Evolutionary conservation across 768 basidiomycete species (phyloP), one percentile per base, ranked within the genome.

Genomic region (Xerocomellus intermedius): DNA sequence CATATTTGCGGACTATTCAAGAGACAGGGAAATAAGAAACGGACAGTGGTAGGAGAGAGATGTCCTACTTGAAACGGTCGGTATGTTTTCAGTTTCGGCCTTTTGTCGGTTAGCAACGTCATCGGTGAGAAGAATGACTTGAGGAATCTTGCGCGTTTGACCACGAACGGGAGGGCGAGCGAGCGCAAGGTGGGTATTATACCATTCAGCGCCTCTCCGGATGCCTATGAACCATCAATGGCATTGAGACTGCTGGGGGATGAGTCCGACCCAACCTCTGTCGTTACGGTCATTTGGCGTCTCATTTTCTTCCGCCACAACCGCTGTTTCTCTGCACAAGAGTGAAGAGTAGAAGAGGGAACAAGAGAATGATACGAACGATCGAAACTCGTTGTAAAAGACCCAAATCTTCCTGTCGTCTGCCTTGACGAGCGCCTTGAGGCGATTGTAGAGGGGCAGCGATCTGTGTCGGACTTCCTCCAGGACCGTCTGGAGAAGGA

Each of bases 381-480:
- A 85, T 67, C 86, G 74, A 67, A 85, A 93, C 65, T 94, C 91
- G 64, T 94, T 91, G 67, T 94, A 92, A 67, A 92, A 93, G 7
- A 90, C 77, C 84, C 86, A 91, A 10, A 87, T 80, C n/a, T 74
- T 77, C 66, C 93, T 94, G 57, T 92, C 93, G 54, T 98, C 96
- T 60, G 85, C 82, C 58, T 84, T 89, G 30, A 88, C 79, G 44
- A 98, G 78, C 1, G 87, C 83, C 63, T 91, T 95, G 58, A 99
- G 79, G 32, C 95, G 87, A 69, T 94, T 98, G 73, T 92, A 94
- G 16, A 98, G 74, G 4, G 96, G 96, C 24, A 98, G 74, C 1
- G 91, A 94, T 19, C 97, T 82, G 69, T 98, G 97, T 54, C 96
- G 82, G 55, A 98, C 94, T 83, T 99, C 97, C 60, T 97, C 91